A percentile compares a stretch with the other conserved stretches of the same genome.
Evolutionary conservation across 345 rosid genomes (phyloP).

Genomic region (Garcia nutans): DNA sequence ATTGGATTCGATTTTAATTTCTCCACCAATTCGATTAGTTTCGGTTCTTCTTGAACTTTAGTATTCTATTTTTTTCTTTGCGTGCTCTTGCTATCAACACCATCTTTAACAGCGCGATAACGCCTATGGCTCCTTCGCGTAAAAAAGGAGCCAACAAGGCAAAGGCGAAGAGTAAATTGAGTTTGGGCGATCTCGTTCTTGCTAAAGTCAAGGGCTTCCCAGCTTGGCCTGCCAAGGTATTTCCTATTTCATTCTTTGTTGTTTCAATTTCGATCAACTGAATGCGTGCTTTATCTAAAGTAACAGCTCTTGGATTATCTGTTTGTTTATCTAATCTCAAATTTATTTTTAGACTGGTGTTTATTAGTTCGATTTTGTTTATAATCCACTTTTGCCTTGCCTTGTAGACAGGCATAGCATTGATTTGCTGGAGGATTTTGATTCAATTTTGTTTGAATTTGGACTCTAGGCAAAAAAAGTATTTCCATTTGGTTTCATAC

Average conservation of each 20-base stretch:
- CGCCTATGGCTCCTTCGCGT: conserved; percentile 77
- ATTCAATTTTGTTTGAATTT: background rate
- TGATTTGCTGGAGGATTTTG: background rate
- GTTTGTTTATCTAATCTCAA: background rate
- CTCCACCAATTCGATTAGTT: conserved; percentile 10
- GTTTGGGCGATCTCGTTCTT: conserved; percentile 92
- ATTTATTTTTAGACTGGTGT: background rate
- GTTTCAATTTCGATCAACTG: background rate
- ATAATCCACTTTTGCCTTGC: background rate
- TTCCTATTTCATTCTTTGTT: background rate
- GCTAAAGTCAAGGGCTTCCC: conserved; percentile 98
- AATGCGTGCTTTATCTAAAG: background rate
- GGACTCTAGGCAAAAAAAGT: background rate
- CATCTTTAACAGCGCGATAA: background rate
- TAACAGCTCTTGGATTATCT: background rate
- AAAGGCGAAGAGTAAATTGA: conserved; percentile 52
- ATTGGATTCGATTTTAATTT: background rate
- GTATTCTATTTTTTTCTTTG: background rate
- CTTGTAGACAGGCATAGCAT: background rate
- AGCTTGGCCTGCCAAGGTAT: conserved; percentile 97
- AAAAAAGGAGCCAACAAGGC: conserved; percentile 69
- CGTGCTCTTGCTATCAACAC: background rate
- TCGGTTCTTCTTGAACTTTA: background rate
- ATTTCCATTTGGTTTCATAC: too few relatives aligned
- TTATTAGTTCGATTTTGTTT: background rate